Conservation (phyloP, 1,284 basidiomycete genomes). For the Ustilago bromivora region DNA sequence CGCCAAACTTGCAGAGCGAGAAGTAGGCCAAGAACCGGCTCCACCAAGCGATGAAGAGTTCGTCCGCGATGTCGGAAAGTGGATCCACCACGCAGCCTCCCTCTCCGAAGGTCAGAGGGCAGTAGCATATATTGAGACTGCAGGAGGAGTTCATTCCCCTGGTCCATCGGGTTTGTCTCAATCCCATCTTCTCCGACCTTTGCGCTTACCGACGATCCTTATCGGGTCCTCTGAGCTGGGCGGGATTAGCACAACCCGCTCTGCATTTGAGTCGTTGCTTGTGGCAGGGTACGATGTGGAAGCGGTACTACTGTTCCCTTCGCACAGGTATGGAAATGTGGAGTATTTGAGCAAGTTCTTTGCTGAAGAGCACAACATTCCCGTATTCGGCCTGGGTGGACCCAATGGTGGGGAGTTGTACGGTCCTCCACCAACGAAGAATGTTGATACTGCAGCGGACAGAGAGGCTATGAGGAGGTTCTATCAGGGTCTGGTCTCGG, state of each 20-base stretch:
- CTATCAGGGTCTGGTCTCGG: slow-evolving; percentile 73
- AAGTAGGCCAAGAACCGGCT: slow-evolving; percentile 20
- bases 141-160: slow-evolving; percentile 95
- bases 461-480: slow-evolving; percentile 76
- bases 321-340: slow-evolving; percentile 77
- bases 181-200: slow-evolving; percentile 72
- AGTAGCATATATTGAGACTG: slow-evolving; percentile 88
- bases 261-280: slow-evolving; percentile 89
- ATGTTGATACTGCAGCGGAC: slow-evolving; percentile 74
- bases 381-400: slow-evolving; percentile 69
- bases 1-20: slow-evolving; percentile 50
- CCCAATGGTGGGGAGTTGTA: slow-evolving; percentile 22
- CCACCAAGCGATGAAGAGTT: slow-evolving; percentile 76
- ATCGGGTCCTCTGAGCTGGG: slow-evolving; percentile 90
- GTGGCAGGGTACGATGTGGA: slow-evolving; percentile 92
- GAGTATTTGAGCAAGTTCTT: slow-evolving; percentile 86
- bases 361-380: slow-evolving; percentile 74
- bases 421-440: slow-evolving; percentile 69
- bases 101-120: neutral
- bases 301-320: slow-evolving; percentile 83
- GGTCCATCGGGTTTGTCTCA: slow-evolving; percentile 87
- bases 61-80: slow-evolving; percentile 76
- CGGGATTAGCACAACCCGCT: slow-evolving; percentile 93
- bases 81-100: slow-evolving; percentile 75
- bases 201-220: slow-evolving; percentile 85